Conservation (phyloP, 352 stramenopile genomes). For the Bremia lactucae region DNA sequence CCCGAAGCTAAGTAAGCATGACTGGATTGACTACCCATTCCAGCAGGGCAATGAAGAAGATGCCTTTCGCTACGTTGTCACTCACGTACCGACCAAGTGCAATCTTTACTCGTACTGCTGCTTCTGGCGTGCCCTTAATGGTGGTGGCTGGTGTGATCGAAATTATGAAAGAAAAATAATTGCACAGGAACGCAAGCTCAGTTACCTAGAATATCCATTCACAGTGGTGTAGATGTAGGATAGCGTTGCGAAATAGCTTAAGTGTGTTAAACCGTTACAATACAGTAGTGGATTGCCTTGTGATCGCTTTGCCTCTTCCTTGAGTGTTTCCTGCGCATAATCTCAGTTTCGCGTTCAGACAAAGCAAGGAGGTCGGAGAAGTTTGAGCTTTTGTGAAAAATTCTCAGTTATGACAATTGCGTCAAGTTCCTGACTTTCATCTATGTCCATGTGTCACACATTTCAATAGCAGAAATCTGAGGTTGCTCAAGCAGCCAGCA, state of each 20-base stretch:
- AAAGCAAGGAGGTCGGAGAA: slow-evolving; percentile 10
- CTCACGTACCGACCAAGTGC: slow-evolving; percentile 77
- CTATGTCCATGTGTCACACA: slow-evolving; percentile 81
- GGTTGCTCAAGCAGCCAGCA: slow-evolving; percentile 74
- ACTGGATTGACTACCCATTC: slow-evolving; percentile 79
- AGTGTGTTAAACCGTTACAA: slow-evolving; percentile 5
- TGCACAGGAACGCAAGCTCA: slow-evolving; percentile 45
- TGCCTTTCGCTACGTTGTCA: slow-evolving; percentile 69
- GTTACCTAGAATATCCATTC: slow-evolving; percentile 33
- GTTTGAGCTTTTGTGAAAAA: slow-evolving; percentile 14
- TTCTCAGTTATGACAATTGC: slow-evolving; percentile 24
- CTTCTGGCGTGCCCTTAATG: slow-evolving; percentile 67
- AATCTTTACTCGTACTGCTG: slow-evolving; percentile 83
- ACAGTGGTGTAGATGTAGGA: slow-evolving; percentile 11
- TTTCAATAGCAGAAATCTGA: slow-evolving; percentile 58
- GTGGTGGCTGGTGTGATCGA: slow-evolving; percentile 63
- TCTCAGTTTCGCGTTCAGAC: slow-evolving; percentile 14
- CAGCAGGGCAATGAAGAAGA: slow-evolving; percentile 51
- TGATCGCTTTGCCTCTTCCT: slow-evolving; percentile 6
- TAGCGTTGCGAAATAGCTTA: background rate
- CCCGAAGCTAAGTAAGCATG: slow-evolving; percentile 51
- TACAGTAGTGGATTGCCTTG: too few relatives aligned
- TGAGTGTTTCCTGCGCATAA: slow-evolving; percentile 15
- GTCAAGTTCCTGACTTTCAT: slow-evolving; percentile 72
- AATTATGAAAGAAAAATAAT: slow-evolving; percentile 39